These are phyloP conservation scores for Tolypocladium inflatum DNA, from an alignment of 2,329 filamentous ascomycete genomes.

Conservation along the genomic window DNA sequence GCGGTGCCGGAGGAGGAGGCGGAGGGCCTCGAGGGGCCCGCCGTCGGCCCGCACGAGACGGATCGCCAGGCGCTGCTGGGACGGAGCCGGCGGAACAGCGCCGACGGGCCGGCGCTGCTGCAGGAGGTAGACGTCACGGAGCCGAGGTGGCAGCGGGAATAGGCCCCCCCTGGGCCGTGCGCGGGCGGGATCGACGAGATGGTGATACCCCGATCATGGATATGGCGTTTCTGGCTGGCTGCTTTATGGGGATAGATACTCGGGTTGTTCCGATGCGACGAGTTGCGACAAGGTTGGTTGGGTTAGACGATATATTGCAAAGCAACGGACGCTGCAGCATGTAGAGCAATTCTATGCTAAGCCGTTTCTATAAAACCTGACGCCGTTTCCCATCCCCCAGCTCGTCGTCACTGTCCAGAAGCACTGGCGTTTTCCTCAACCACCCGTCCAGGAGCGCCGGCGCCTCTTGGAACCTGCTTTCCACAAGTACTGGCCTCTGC, in stretches of 20 bases:
- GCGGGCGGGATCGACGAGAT: neutral
- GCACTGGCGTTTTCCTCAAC: neutral
- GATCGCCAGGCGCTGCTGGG: slow-evolving; percentile 7
- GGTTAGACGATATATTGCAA: neutral
- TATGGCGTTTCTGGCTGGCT: neutral
- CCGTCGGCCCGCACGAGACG: neutral
- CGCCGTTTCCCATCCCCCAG: neutral
- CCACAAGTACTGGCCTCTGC: too few species aligned
- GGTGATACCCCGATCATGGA: neutral
- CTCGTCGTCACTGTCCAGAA: neutral
- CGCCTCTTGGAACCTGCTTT: too few species aligned
- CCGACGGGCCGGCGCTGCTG: slow-evolving; percentile 8
- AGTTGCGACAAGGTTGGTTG: neutral
- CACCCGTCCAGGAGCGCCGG: neutral
- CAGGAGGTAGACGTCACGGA: slow-evolving; percentile 17
- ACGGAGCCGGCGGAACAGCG: slow-evolving; percentile 11
- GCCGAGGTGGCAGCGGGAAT: slow-evolving; percentile 13
- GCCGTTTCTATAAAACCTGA: neutral
- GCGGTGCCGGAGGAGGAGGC: slow-evolving; percentile 29
- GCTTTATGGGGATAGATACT: neutral
- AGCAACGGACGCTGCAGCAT: neutral
- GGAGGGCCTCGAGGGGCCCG: slow-evolving; percentile 3
- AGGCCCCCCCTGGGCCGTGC: neutral
- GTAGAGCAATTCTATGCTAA: neutral
- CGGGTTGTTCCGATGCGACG: neutral